These are phyloP conservation scores for Phaseolus lunatus DNA, from an alignment of 306 rosid genomes.

Conservation along the genomic window DNA sequence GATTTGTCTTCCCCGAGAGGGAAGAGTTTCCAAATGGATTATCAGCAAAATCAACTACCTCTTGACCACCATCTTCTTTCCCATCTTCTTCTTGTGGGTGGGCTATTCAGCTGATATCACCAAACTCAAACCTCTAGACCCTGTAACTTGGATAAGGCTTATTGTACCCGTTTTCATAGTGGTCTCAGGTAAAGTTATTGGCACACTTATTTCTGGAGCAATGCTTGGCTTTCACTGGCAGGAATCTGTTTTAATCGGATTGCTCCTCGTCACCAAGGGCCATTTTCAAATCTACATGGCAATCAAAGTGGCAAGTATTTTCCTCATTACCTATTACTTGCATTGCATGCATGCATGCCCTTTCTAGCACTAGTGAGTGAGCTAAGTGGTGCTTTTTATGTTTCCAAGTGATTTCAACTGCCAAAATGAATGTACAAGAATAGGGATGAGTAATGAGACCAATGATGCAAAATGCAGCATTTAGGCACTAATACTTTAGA, in stretches of 20 bases:
- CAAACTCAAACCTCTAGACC: slow-evolving; percentile 44
- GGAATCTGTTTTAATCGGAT: slow-evolving; percentile 82
- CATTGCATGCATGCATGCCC: background rate
- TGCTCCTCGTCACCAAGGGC: slow-evolving; percentile 85
- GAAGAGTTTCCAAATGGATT: slow-evolving; percentile 88
- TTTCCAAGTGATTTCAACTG: background rate
- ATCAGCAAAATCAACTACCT: slow-evolving; percentile 75
- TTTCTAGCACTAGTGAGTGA: background rate
- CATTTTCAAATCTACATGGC: slow-evolving; percentile 92
- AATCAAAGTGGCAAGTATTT: slow-evolving; percentile 67
- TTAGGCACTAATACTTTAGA: too few relatives aligned
- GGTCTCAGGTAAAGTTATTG: slow-evolving; percentile 66
- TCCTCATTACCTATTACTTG: slow-evolving; percentile 2
- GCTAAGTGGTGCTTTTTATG: background rate
- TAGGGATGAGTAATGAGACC: too few relatives aligned
- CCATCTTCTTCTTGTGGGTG: slow-evolving; percentile 94
- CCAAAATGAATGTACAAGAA: too few relatives aligned
- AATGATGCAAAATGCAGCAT: too few relatives aligned
- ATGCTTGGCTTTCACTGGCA: slow-evolving; percentile 87
- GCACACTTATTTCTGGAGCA: slow-evolving; percentile 69
- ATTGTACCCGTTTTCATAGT: slow-evolving; percentile 51
- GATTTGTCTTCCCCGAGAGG: slow-evolving; percentile 77
- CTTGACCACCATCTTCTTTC: slow-evolving; percentile 68
- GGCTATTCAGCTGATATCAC: slow-evolving; percentile 69
- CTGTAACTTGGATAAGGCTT: slow-evolving; percentile 64